Conservation (phyloP, 345 rosid species). For the Citrus australasica region DNA sequence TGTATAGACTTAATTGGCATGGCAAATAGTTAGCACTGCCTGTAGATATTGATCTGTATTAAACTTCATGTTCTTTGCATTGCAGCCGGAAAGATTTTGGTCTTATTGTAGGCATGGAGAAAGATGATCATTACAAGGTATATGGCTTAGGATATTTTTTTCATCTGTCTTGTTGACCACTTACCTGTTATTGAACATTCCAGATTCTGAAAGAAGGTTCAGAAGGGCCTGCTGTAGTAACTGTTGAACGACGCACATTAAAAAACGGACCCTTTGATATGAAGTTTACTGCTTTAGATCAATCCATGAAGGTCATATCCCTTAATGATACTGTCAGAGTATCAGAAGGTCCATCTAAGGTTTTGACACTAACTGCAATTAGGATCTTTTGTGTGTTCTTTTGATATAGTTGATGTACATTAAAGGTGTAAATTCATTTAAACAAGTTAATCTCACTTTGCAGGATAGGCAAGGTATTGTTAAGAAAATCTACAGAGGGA, state of each 20-base stretch:
- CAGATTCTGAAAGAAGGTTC: constrained; percentile 83
- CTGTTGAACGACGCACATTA: constrained; percentile 47
- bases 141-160: constrained; percentile 9
- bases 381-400: constrained; percentile 4
- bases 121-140: constrained; percentile 84
- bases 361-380: constrained; percentile 18
- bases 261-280: constrained; percentile 63
- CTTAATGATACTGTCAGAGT: constrained; percentile 69
- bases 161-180: constrained; percentile 5
- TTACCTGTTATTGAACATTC: constrained; percentile 23
- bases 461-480: constrained; percentile 89
- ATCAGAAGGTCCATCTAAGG: constrained; percentile 83
- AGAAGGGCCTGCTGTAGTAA: constrained; percentile 56
- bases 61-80: constrained; percentile 16
- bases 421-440: neutral
- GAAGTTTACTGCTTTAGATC: constrained; percentile 77
- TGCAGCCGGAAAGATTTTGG: constrained; percentile 92
- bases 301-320: constrained; percentile 53
- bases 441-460: constrained; percentile 20
- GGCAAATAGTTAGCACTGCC: constrained; percentile 7
- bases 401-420: neutral
- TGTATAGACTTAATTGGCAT: constrained; percentile 12
- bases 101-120: constrained; percentile 79
- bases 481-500: constrained; percentile 83
- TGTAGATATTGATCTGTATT: constrained; percentile 13